Evolutionary conservation across 1,284 basidiomycete genomes (phyloP).

Genomic region (Spongiforma sp.): DNA sequence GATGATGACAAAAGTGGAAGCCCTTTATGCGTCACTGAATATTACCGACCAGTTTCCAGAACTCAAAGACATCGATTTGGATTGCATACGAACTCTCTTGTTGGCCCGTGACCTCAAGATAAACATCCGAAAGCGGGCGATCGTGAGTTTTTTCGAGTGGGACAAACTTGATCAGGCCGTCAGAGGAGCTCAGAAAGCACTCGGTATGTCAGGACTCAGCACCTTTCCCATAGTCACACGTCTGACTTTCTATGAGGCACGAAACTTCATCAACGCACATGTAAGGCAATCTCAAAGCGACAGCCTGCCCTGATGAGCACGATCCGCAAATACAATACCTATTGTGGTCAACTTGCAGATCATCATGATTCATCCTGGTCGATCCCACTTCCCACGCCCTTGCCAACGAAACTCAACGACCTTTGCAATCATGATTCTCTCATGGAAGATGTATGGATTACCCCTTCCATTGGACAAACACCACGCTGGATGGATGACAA

Average conservation of each 20-base stretch:
- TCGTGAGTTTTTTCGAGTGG: too few relatives aligned
- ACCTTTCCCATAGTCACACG: too few relatives aligned
- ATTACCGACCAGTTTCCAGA: neutral
- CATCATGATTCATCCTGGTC: neutral
- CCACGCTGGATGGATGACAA: slow-evolving; percentile 44
- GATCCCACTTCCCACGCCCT: neutral
- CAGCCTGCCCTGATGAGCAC: too few relatives aligned
- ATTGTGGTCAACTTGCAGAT: neutral
- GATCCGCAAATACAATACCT: neutral
- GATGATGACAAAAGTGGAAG: neutral
- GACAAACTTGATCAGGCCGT: too few relatives aligned
- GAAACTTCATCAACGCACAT: too few relatives aligned
- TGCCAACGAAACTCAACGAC: slow-evolving; percentile 19
- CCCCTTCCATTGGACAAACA: slow-evolving; percentile 11
- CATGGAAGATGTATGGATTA: slow-evolving; percentile 45
- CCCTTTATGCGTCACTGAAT: neutral
- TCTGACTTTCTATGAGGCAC: too few relatives aligned
- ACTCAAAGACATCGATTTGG: neutral
- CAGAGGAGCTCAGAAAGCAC: too few relatives aligned
- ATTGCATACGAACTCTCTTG: too few relatives aligned
- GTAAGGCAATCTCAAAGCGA: too few relatives aligned
- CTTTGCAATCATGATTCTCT: slow-evolving; percentile 36
- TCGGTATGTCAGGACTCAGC: too few relatives aligned
- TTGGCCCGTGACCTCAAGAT: too few relatives aligned
- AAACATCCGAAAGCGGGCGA: too few relatives aligned